These are phyloP conservation scores for Apiospora malaysiana DNA, from an alignment of 2,329 filamentous ascomycete species.

Conservation along the genomic window DNA sequence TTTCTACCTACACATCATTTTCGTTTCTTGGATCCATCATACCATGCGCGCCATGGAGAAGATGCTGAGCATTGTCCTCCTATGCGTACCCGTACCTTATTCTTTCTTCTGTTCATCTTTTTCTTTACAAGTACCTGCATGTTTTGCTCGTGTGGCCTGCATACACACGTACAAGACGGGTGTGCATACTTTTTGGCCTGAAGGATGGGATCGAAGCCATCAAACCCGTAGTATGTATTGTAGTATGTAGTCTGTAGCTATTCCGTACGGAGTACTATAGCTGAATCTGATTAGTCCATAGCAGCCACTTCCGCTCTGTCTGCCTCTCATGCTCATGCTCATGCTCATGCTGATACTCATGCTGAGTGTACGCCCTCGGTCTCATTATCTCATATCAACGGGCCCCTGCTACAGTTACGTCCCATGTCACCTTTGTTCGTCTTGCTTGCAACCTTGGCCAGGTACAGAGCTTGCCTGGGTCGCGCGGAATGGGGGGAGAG, in stretches of 20 bases:
- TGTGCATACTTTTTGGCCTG: background rate
- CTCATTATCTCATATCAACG: conserved; percentile 10
- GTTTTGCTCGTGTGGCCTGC: background rate
- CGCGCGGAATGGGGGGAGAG: conserved; percentile 4
- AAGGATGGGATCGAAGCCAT: background rate
- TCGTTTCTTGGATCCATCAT: background rate
- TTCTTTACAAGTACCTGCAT: too few relatives aligned
- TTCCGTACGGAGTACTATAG: background rate
- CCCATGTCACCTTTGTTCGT: conserved; percentile 8
- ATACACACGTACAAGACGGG: conserved; percentile 7
- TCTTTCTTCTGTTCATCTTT: conserved; percentile 7
- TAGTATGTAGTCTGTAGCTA: too few relatives aligned
- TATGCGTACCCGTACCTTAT: conserved; percentile 18
- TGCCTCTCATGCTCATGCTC: background rate
- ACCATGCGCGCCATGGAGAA: background rate
- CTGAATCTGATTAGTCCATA: background rate
- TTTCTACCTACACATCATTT: background rate
- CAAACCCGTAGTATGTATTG: too few relatives aligned
- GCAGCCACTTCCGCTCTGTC: conserved; percentile 12
- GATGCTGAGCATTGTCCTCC: conserved; percentile 5
- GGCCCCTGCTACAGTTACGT: conserved; percentile 1
- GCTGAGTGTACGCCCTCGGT: conserved; percentile 12
- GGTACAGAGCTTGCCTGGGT: conserved; percentile 12
- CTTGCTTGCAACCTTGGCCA: conserved; percentile 11
- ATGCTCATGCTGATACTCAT: background rate